Conservation (phyloP, 371 early-diverging fungal species). For the Mucor racemosus region DNA sequence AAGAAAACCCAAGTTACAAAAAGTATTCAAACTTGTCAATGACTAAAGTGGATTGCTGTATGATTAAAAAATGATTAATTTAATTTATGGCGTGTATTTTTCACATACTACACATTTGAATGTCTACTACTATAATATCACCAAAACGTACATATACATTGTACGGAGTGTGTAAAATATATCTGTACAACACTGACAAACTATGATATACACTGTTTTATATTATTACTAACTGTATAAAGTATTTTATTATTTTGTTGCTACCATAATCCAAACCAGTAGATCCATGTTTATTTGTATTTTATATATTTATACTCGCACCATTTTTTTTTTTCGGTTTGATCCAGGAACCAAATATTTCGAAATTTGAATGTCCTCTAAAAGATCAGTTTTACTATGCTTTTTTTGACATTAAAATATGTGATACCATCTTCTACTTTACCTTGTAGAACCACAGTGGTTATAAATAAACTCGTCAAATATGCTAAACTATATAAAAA, state of each 20-base stretch:
- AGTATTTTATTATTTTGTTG: neutral
- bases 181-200: neutral
- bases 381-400: neutral
- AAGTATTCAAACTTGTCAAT: neutral
- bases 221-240: neutral
- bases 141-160: too few species aligned
- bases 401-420: conserved; percentile 4
- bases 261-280: neutral
- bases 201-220: neutral
- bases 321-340: neutral
- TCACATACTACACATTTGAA: neutral
- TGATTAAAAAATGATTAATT: neutral
- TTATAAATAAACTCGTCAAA: neutral
- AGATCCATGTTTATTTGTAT: neutral
- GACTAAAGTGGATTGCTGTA: neutral
- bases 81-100: neutral
- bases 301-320: neutral
- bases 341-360: neutral
- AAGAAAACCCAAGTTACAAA: neutral
- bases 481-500: conserved; percentile 8
- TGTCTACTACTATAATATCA: too few species aligned
- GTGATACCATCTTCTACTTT: neutral
- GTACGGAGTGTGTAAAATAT: neutral
- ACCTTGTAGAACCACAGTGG: conserved; percentile 6
- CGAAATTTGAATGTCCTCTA: neutral